Evolutionary conservation across 169 alveolate species (phyloP).

Genomic region (Prorocentrum cordatum): DNA sequence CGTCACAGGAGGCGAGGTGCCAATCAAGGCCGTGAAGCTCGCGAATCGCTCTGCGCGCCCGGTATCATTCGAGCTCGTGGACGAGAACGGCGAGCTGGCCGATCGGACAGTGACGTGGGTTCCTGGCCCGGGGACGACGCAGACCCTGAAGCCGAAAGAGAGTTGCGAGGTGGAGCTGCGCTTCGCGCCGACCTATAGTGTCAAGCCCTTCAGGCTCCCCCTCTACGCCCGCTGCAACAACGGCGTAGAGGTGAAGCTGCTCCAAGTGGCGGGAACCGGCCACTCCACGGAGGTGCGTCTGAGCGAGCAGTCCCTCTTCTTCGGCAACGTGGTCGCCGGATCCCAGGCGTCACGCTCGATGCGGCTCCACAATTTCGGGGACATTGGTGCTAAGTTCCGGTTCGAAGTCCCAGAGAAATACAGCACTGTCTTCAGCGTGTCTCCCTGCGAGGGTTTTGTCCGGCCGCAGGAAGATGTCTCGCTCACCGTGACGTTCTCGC

Average conservation of each 20-base stretch:
- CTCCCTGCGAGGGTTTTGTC: conserved; percentile 48
- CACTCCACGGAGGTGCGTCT: conserved; percentile 64
- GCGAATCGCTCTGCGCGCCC: conserved; percentile 67
- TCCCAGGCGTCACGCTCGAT: conserved; percentile 47
- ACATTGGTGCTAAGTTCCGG: conserved; percentile 59
- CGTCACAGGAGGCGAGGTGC: background rate
- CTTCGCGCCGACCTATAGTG: conserved; percentile 45
- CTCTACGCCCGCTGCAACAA: conserved; percentile 51
- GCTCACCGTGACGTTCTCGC: conserved; percentile 26
- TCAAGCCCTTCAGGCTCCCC: conserved; percentile 47
- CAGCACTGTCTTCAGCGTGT: conserved; percentile 10
- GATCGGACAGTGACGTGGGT: too few relatives aligned
- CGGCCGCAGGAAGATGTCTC: conserved; percentile 37
- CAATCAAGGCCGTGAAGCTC: conserved; percentile 2
- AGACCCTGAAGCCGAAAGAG: too few relatives aligned
- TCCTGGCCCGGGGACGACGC: too few relatives aligned
- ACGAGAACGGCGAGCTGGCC: conserved; percentile 16
- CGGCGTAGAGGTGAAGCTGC: conserved; percentile 47
- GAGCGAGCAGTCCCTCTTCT: conserved; percentile 62
- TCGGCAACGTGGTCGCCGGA: conserved; percentile 66
- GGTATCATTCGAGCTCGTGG: conserved; percentile 47
- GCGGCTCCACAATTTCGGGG: conserved; percentile 63
- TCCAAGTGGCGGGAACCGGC: conserved; percentile 60
- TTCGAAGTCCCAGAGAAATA: conserved; percentile 37
- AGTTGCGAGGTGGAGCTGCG: conserved; percentile 42